Conservation (phyloP, 148 eudicot genomes). For the Heliamphora exappendiculata region DNA sequence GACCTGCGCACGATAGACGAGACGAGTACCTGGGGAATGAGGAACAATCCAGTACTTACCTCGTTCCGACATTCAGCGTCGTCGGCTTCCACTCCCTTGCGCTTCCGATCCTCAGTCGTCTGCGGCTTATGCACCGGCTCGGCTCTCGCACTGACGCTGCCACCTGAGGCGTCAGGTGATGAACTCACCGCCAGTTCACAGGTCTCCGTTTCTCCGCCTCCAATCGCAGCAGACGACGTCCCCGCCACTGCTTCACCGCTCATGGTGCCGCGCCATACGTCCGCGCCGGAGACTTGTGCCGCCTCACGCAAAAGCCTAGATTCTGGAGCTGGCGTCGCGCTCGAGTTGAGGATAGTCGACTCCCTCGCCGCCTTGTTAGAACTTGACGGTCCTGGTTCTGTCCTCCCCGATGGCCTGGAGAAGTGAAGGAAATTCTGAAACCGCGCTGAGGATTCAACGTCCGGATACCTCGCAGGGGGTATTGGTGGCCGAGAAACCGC, state of each 20-base stretch:
- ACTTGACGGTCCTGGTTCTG: slow-evolving; percentile 15
- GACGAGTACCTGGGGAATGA: slow-evolving; percentile 11
- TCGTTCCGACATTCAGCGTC: slow-evolving; percentile 31
- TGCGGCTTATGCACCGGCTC: slow-evolving; percentile 12
- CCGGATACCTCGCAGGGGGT: slow-evolving; percentile 13
- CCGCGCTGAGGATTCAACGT: neutral
- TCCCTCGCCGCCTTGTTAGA: slow-evolving; percentile 16
- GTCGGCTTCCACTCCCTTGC: slow-evolving; percentile 39
- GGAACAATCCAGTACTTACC: slow-evolving; percentile 25
- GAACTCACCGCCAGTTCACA: slow-evolving; percentile 34
- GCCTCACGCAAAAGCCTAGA: slow-evolving; percentile 7
- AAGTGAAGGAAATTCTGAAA: slow-evolving; percentile 37
- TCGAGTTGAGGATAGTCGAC: slow-evolving; percentile 48
- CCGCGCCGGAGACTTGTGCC: slow-evolving; percentile 20
- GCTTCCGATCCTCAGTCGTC: slow-evolving; percentile 34
- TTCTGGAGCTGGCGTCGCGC: slow-evolving; percentile 20
- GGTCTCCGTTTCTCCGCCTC: slow-evolving; percentile 27
- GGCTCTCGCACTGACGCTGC: slow-evolving; percentile 28
- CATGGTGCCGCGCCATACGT: slow-evolving; percentile 9
- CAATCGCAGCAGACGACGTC: slow-evolving; percentile 11
- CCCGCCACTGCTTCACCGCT: slow-evolving; percentile 16
- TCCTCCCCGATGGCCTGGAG: slow-evolving; percentile 23
- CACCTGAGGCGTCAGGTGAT: slow-evolving; percentile 33
- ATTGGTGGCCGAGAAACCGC: slow-evolving; percentile 2
- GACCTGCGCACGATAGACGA: slow-evolving; percentile 9